Evolutionary conservation across 345 rosid species (phyloP), one percentile per base, ranked within the genome.

Genomic region (Clausena lansium): DNA sequence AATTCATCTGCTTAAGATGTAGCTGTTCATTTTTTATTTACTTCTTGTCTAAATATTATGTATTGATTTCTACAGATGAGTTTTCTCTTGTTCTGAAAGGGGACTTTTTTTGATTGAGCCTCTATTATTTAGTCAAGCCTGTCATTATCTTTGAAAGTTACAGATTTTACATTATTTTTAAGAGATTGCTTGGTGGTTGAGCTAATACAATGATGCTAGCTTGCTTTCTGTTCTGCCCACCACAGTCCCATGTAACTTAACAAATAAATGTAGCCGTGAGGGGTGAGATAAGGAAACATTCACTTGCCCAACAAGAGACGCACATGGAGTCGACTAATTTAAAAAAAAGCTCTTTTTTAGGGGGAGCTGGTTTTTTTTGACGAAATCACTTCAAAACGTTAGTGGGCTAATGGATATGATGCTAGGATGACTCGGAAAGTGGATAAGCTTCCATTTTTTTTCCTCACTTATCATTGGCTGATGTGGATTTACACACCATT

Each of bases 1-100:
- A 70, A 65, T 75, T 67, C 84, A 62, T 60, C n/a, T 11, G 32
- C 52, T 38, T 80, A 70, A 71, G 67, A 32, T 6, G 20, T 20
- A 2, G 10, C 3, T 55, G 28, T 4, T 50, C 55, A 50, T 50
- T 15, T 50, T 50, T 50, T 50, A 50, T 50, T 50, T 50, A 11
- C 22, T 3, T 47, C 14, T 5, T 50, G 55, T 50, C 22, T 50
- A 17, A 50, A 50, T 5, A 17, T 50, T 50, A 50, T 50, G 55
- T 4, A 50, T 50, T 50, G 55, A 17, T 50, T 14, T 50, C 20
- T 41, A 41, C 50, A 11, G 50, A 11, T 41, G 15, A 41, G 50
- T 41, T 41, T 6, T 11, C 50, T 41, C 15, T 10, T 41, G 50
- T 45, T 45, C 50, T 30, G 32, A 30, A 30, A 30, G 32, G 32